Evolutionary conservation across 2,329 filamentous ascomycete genomes (phyloP), one percentile per base, ranked within the genome.

Genomic region (Xylaria hypoxylon): DNA sequence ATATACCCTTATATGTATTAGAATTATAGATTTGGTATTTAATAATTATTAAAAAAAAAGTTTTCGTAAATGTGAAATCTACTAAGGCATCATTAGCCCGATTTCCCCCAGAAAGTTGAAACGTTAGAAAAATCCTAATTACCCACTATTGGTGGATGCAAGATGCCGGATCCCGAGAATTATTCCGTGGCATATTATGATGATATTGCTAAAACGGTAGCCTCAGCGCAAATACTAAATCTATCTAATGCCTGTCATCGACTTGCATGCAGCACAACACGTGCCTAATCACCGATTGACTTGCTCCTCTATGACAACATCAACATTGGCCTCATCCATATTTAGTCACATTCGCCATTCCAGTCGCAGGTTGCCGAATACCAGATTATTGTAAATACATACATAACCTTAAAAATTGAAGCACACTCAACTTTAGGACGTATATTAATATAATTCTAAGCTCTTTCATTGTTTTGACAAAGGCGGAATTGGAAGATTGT

Each of bases 221-320:
- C 26, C 53, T 44, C 64, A 56, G 56, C 55, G 24, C 44, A 48
- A 60, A 56, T 38, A 52, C 61, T n/a, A 45, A 50, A 42, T 44
- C 26, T 52, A 48, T 47, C 52, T 42, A 10, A 68, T 65, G 67
- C 55, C 59, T 68, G 66, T 69, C 67, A 68, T 69, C 51, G 45
- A 50, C 61, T 53, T 62, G 61, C 60, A 62, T 69, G 65, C 67
- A 69, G 55, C 44, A 53, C 40, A 65, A 62, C 67, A 68, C 65
- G 67, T 69, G 64, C 67, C 53, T 42, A 51, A 51, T 68, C 56
- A 63, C 59, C 59, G 60, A 67, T 67, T 53, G 57, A 55, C 35
- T 53, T 56, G 48, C 50, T 40, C 35, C 52, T 55, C 52, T 48
- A 68, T 68, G 67, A 68, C 67, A 68, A 33, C 59, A 67, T 68